Evolutionary conservation across 192 early-diverging fungal genomes (phyloP).

Genomic region (Dispira parvispora): DNA sequence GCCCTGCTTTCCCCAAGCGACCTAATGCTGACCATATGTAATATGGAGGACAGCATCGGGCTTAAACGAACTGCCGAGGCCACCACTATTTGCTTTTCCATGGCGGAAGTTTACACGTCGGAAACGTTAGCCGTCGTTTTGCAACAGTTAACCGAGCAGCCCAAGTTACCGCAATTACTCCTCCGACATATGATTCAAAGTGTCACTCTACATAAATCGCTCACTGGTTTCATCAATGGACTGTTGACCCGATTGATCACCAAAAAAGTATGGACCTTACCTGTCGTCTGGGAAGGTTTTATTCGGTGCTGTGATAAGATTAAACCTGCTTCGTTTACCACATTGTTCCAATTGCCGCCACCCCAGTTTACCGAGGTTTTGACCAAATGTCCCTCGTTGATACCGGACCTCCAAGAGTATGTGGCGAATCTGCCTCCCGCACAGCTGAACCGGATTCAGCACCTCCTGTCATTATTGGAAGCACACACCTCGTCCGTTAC

Average conservation of each 20-base stretch:
- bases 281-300: not conserved
- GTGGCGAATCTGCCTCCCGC: not conserved
- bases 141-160: slow-evolving; percentile 1
- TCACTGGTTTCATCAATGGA: not conserved
- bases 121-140: not conserved
- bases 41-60: not conserved
- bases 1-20: not conserved
- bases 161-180: not conserved
- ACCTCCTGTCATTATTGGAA: not conserved
- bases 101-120: not conserved
- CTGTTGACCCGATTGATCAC: not conserved
- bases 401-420: not conserved
- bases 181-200: not conserved
- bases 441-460: slow-evolving; percentile 1
- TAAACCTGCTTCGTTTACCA: not conserved
- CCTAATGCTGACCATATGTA: not conserved
- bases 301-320: not conserved
- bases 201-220: not conserved
- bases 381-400: not conserved
- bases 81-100: not conserved
- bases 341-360: not conserved
- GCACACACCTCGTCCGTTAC: not conserved
- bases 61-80: not conserved
- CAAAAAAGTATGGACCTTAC: slow-evolving; percentile 1
- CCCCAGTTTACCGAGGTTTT: not conserved